phyloP scores from a whole-genome alignment of 495 filamentous ascomycete genomes.

The Hyaloscypha hepaticicola region DNA sequence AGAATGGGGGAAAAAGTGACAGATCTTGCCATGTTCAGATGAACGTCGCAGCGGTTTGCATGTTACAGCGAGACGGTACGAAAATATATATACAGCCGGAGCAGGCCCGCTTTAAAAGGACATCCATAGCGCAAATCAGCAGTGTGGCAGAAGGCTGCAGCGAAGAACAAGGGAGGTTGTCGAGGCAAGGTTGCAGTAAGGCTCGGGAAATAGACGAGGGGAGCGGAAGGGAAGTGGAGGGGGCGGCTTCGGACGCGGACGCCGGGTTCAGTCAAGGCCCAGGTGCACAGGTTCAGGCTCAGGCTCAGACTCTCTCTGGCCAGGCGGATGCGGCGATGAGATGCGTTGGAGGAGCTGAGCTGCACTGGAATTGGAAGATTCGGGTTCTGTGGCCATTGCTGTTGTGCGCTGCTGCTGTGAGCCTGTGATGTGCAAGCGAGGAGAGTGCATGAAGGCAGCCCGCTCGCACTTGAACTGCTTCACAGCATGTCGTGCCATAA shows the following conservation, averaged over 20 bases:
- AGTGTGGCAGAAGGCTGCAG: constrained; percentile 26
- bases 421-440: neutral
- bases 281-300: neutral
- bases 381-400: constrained; percentile 1
- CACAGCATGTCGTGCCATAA: neutral
- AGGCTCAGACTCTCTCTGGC: neutral
- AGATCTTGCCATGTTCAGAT: constrained; percentile 15
- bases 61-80: constrained; percentile 2
- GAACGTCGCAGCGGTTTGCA: neutral
- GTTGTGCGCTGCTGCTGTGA: constrained; percentile 2
- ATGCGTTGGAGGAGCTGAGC: too few relatives aligned
- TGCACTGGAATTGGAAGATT: neutral
- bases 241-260: constrained; percentile 1
- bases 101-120: constrained; percentile 9
- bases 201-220: constrained; percentile 12
- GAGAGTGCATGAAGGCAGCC: neutral
- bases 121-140: constrained; percentile 21
- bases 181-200: constrained; percentile 12
- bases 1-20: constrained; percentile 5
- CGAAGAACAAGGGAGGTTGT: constrained; percentile 12
- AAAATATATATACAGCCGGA: constrained; percentile 23
- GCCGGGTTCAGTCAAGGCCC: too few relatives aligned
- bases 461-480: neutral
- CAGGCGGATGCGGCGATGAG: too few relatives aligned
- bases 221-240: neutral